phyloP scores from a whole-genome alignment of 2,329 filamentous ascomycete species.

The Colletotrichum abscissum region DNA sequence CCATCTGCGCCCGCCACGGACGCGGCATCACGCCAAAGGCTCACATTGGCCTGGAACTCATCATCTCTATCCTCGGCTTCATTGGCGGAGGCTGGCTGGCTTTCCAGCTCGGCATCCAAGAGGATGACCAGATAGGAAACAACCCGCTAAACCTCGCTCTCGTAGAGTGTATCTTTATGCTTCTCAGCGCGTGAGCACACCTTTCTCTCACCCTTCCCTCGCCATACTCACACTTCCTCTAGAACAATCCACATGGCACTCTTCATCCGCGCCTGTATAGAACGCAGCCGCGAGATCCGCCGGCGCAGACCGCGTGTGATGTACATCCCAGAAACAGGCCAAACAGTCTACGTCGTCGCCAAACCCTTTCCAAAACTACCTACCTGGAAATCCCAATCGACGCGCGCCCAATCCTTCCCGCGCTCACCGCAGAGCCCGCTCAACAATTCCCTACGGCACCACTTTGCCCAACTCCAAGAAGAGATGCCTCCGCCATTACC shows the following conservation, averaged over 20 bases:
- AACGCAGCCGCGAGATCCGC: slow-evolving; percentile 36
- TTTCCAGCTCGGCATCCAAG: background rate
- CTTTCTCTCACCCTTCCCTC: background rate
- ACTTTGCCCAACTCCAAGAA: background rate
- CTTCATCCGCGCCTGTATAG: slow-evolving; percentile 43
- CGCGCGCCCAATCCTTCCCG: background rate
- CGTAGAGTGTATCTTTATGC: slow-evolving; percentile 11
- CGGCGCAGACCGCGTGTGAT: slow-evolving; percentile 37
- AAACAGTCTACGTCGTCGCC: slow-evolving; percentile 38
- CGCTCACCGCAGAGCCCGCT: background rate
- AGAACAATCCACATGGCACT: slow-evolving; percentile 41
- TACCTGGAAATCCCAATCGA: background rate
- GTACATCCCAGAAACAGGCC: slow-evolving; percentile 38
- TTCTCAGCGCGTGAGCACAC: slow-evolving; percentile 2
- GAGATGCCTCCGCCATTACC: slow-evolving; percentile 9
- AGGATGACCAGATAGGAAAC: background rate
- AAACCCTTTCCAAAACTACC: slow-evolving; percentile 32
- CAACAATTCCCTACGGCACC: background rate
- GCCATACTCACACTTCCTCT: background rate
- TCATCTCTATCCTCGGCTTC: slow-evolving; percentile 33
- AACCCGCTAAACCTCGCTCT: background rate
- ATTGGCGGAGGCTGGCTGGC: background rate
- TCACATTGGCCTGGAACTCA: slow-evolving; percentile 42
- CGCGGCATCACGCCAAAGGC: slow-evolving; percentile 41
- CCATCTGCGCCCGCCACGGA: slow-evolving; percentile 38